A percentile compares a stretch with the other conserved stretches of the same genome.
Evolutionary conservation across 1,284 basidiomycete genomes (phyloP).

Genomic region (Limonomyces culmigenus): DNA sequence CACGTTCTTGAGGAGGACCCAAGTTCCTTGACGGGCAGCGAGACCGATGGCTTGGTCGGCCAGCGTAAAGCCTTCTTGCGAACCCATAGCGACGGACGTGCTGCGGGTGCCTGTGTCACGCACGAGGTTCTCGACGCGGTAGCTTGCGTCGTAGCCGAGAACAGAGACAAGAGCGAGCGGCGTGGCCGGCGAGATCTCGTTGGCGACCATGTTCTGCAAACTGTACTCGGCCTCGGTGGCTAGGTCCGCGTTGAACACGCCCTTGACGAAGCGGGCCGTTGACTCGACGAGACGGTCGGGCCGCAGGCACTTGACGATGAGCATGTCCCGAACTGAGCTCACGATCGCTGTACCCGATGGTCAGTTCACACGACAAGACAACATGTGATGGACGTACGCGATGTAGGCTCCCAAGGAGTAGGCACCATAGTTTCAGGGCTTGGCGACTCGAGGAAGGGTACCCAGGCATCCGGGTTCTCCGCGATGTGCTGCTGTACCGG

Average conservation of each 20-base stretch:
- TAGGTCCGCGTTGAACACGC: slow-evolving; percentile 71
- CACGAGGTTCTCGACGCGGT: slow-evolving; percentile 81
- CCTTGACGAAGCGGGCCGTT: slow-evolving; percentile 55
- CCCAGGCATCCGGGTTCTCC: slow-evolving; percentile 59
- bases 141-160: slow-evolving; percentile 93
- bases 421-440: slow-evolving; percentile 65
- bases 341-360: slow-evolving; percentile 36
- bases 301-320: slow-evolving; percentile 79
- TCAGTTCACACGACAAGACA: slow-evolving; percentile 2
- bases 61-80: slow-evolving; percentile 86
- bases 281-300: slow-evolving; percentile 81
- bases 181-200: slow-evolving; percentile 66
- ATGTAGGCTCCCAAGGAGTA: slow-evolving; percentile 57
- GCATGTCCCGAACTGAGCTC: slow-evolving; percentile 56
- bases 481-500: slow-evolving; percentile 56
- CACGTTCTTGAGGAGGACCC: slow-evolving; percentile 93
- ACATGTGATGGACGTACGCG: slow-evolving; percentile 32
- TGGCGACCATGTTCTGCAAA: slow-evolving; percentile 56
- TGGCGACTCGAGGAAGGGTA: slow-evolving; percentile 50
- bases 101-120: slow-evolving; percentile 62
- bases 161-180: slow-evolving; percentile 88
- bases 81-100: slow-evolving; percentile 92
- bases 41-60: slow-evolving; percentile 89
- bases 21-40: slow-evolving; percentile 80
- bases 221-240: slow-evolving; percentile 56